These are phyloP conservation scores for Nepenthes mirabilis DNA, from an alignment of 148 eudicot species.

Conservation along the genomic window DNA sequence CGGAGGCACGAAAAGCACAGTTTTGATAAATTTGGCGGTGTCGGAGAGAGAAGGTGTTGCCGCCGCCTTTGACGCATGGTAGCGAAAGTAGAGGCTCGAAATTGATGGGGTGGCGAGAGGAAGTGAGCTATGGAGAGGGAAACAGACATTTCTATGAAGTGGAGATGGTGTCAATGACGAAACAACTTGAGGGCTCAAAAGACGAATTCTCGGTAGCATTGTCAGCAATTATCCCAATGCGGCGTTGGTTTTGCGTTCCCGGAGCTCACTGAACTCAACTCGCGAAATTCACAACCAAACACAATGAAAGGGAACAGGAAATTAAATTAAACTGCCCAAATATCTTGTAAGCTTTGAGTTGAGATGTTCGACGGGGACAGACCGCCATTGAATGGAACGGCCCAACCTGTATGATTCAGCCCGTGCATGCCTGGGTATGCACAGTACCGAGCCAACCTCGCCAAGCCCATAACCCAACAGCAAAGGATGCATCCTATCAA, in stretches of 20 bases:
- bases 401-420: too few relatives aligned
- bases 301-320: too few relatives aligned
- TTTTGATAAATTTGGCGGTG: constrained; percentile 22
- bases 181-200: constrained; percentile 15
- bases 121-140: constrained; percentile 4
- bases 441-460: too few relatives aligned
- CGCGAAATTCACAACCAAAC: too few relatives aligned
- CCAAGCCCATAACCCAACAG: too few relatives aligned
- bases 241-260: neutral
- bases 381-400: too few relatives aligned
- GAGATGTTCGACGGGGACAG: too few relatives aligned
- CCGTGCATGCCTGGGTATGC: too few relatives aligned
- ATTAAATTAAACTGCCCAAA: too few relatives aligned
- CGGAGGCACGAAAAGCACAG: constrained; percentile 67
- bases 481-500: too few relatives aligned
- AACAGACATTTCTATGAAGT: constrained; percentile 6
- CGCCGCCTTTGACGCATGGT: neutral
- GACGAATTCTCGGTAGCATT: constrained; percentile 22
- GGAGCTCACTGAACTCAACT: too few relatives aligned
- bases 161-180: constrained; percentile 4
- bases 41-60: constrained; percentile 4
- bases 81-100: constrained; percentile 6
- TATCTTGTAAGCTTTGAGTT: too few relatives aligned
- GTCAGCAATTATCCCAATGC: neutral
- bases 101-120: constrained; percentile 5